Conservation (phyloP, 495 filamentous ascomycete genomes). For the Penicillium odoratum region DNA sequence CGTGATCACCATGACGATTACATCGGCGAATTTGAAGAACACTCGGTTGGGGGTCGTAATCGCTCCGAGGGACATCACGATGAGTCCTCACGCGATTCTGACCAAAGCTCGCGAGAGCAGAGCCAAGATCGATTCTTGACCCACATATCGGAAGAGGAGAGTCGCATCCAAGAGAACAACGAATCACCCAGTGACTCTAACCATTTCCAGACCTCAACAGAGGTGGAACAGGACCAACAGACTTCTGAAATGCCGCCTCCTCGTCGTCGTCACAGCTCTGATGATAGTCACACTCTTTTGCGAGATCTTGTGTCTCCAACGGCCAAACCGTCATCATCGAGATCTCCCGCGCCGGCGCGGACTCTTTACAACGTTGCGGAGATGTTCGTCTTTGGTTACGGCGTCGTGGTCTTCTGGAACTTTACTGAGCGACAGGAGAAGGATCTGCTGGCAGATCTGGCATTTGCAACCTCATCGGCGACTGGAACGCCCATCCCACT, state of each 20-base stretch:
- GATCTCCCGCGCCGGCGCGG: conserved; percentile 39
- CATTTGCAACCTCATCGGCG: conserved; percentile 69
- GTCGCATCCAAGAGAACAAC: conserved; percentile 23
- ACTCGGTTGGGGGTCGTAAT: conserved; percentile 34
- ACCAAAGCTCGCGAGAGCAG: conserved; percentile 15
- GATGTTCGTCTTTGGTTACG: conserved; percentile 98
- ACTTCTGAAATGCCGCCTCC: conserved; percentile 17
- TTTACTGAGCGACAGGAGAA: conserved; percentile 95
- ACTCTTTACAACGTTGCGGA: conserved; percentile 80
- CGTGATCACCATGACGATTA: conserved; percentile 90
- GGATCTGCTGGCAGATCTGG: conserved; percentile 91
- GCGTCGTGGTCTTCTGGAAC: conserved; percentile 98
- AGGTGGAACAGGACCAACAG: conserved; percentile 4
- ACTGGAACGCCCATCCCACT: conserved; percentile 57
- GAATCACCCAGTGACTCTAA: conserved; percentile 8
- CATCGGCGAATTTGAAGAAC: conserved; percentile 58
- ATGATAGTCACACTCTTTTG: conserved; percentile 22
- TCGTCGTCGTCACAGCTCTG: conserved; percentile 30
- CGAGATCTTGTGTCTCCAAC: conserved; percentile 21
- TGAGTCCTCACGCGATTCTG: conserved; percentile 15
- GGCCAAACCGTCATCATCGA: conserved; percentile 16
- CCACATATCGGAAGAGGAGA: conserved; percentile 24
- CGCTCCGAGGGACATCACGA: conserved; percentile 33
- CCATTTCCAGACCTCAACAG: conserved; percentile 2
- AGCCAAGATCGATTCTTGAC: conserved; percentile 19